A percentile compares a stretch with the other conserved stretches of the same genome.
Conservation (phyloP, 805 yeast genomes). For the Yarrowia sp. region DNA sequence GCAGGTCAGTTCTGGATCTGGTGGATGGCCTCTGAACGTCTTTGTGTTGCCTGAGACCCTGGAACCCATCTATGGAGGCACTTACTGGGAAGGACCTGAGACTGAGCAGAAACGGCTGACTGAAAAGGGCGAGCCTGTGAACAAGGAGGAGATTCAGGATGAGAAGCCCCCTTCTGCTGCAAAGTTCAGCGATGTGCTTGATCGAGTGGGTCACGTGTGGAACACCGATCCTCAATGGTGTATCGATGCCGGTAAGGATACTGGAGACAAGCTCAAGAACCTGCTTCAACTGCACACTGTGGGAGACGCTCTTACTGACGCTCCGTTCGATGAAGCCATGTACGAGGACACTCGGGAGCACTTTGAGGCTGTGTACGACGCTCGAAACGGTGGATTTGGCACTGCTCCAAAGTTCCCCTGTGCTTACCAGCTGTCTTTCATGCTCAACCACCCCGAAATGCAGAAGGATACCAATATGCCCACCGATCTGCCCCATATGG, state of each 20-base stretch:
- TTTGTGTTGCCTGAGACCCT: slow-evolving; percentile 50
- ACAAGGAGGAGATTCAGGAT: slow-evolving; percentile 4
- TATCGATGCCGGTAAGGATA: slow-evolving; percentile 45
- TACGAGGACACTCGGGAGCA: slow-evolving; percentile 45
- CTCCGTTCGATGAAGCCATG: slow-evolving; percentile 37
- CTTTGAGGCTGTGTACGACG: slow-evolving; percentile 46
- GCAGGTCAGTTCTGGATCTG: slow-evolving; percentile 50
- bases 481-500: slow-evolving; percentile 43
- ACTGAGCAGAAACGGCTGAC: slow-evolving; percentile 40
- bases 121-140: slow-evolving; percentile 20
- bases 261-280: slow-evolving; percentile 44
- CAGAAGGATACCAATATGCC: slow-evolving; percentile 33
- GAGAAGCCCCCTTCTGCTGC: slow-evolving; percentile 40
- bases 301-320: slow-evolving; percentile 29
- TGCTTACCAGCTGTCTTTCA: slow-evolving; percentile 47
- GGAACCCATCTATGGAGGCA: slow-evolving; percentile 52
- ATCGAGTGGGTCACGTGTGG: slow-evolving; percentile 49
- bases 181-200: slow-evolving; percentile 48
- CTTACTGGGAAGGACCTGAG: slow-evolving; percentile 51
- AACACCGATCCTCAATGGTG: slow-evolving; percentile 45
- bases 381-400: slow-evolving; percentile 49
- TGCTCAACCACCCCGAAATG: slow-evolving; percentile 38
- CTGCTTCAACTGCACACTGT: slow-evolving; percentile 45
- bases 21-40: slow-evolving; percentile 54
- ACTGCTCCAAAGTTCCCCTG: slow-evolving; percentile 52